These are phyloP conservation scores for Durotheca rogersii DNA, from an alignment of 495 filamentous ascomycete genomes.

Conservation along the genomic window DNA sequence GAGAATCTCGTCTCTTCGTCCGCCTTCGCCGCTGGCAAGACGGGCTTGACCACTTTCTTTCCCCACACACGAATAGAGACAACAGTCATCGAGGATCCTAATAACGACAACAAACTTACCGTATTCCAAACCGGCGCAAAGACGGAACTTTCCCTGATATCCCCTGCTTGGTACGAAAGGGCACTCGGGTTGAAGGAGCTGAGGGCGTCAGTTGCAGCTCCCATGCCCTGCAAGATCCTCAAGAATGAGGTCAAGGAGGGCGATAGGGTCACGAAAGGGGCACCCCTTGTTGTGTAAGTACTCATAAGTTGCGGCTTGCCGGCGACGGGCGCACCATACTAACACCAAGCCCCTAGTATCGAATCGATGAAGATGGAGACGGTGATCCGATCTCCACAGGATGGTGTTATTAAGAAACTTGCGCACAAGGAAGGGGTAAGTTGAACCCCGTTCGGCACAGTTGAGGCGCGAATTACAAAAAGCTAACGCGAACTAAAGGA, in stretches of 20 bases:
- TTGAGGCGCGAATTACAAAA: too few species aligned
- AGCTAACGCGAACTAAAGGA: constrained; percentile 44
- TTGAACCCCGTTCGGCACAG: constrained; percentile 26
- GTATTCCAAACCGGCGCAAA: constrained; percentile 82
- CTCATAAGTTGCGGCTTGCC: too few species aligned
- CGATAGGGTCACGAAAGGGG: constrained; percentile 77
- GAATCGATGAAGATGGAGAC: constrained; percentile 99
- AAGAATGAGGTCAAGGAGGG: constrained; percentile 81
- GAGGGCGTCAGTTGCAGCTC: constrained; percentile 75
- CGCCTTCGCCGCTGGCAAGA: constrained; percentile 29
- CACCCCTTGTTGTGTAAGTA: constrained; percentile 78
- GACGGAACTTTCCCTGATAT: constrained; percentile 65
- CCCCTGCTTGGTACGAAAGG: constrained; percentile 81
- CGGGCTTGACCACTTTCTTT: constrained; percentile 61
- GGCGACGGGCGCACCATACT: constrained; percentile 5
- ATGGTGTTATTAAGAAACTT: constrained; percentile 75
- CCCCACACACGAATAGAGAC: constrained; percentile 78
- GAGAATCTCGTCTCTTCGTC: constrained; percentile 45
- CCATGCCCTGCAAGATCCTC: constrained; percentile 94
- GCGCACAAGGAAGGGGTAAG: constrained; percentile 87
- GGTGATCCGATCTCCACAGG: constrained; percentile 85
- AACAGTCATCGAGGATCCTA: constrained; percentile 67
- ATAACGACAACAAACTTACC: constrained; percentile 60
- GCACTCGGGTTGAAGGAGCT: constrained; percentile 80
- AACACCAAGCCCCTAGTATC: constrained; percentile 50